Evolutionary conservation across 2,329 filamentous ascomycete species (phyloP).

Genomic region (Hypoxylon sp.): DNA sequence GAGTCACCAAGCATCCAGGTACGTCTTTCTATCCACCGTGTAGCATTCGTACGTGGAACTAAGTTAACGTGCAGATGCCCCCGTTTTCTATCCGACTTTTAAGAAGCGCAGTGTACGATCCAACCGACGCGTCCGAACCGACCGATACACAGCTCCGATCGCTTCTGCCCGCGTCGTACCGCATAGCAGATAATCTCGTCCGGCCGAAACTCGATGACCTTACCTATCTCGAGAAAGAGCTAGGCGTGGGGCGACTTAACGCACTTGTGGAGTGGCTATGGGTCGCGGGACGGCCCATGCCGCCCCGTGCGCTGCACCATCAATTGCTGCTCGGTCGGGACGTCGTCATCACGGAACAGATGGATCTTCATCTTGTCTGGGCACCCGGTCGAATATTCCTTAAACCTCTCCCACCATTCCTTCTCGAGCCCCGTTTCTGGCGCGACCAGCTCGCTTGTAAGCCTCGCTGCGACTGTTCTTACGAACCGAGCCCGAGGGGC

Average conservation of each 20-base stretch:
- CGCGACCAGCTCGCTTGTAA: constrained; percentile 63
- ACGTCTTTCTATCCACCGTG: background rate
- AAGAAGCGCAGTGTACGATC: background rate
- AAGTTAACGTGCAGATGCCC: background rate
- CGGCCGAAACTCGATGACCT: constrained; percentile 15
- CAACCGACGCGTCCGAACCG: background rate
- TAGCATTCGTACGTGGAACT: background rate
- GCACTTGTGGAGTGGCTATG: constrained; percentile 34
- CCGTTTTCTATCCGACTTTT: constrained; percentile 8
- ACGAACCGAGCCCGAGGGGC: background rate
- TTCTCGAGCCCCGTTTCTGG: constrained; percentile 40
- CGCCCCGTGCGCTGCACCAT: constrained; percentile 40
- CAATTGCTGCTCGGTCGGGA: constrained; percentile 39
- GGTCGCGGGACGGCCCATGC: constrained; percentile 40
- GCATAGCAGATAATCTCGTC: constrained; percentile 12
- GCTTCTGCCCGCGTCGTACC: constrained; percentile 18
- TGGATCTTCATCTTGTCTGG: constrained; percentile 42
- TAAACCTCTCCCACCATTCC: constrained; percentile 44
- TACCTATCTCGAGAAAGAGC: constrained; percentile 15
- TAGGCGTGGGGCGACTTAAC: constrained; percentile 7
- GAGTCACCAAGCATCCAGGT: constrained; percentile 1
- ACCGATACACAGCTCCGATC: constrained; percentile 1
- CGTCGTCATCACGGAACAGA: constrained; percentile 35
- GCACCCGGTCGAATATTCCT: constrained; percentile 34
- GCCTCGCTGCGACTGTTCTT: constrained; percentile 65